phyloP scores from a whole-genome alignment of 768 basidiomycete species.

The Lactarius akahatsu region DNA sequence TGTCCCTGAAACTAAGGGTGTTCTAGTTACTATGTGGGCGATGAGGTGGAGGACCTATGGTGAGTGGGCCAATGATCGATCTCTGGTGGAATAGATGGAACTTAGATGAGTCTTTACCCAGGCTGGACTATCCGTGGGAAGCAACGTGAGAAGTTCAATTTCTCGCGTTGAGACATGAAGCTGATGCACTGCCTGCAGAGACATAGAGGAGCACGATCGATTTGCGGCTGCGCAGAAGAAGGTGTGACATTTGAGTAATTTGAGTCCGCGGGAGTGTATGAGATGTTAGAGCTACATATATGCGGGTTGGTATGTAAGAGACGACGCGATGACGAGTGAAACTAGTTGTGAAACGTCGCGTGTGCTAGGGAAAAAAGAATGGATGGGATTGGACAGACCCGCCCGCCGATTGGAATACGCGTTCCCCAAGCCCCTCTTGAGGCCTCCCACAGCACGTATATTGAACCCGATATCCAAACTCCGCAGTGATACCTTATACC shows the following conservation, averaged over 20 bases:
- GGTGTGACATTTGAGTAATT: neutral
- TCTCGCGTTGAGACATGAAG: slow-evolving; percentile 22
- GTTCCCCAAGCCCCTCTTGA: neutral
- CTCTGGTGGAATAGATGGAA: neutral
- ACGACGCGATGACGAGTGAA: neutral
- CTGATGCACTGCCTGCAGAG: slow-evolving; percentile 40
- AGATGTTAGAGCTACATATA: neutral
- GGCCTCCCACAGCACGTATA: neutral
- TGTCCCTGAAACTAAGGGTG: slow-evolving; percentile 31
- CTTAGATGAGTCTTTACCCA: slow-evolving; percentile 34
- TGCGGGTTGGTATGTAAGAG: neutral
- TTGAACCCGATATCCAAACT: slow-evolving; percentile 3
- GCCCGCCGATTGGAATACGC: neutral
- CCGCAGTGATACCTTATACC: neutral
- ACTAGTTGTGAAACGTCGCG: too few relatives aligned
- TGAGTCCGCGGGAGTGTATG: neutral
- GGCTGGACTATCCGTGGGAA: slow-evolving; percentile 89
- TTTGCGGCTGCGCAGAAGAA: slow-evolving; percentile 43
- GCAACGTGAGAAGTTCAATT: slow-evolving; percentile 49
- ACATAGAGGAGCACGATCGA: slow-evolving; percentile 75
- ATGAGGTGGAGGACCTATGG: slow-evolving; percentile 72
- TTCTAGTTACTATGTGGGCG: slow-evolving; percentile 73
- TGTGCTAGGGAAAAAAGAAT: neutral
- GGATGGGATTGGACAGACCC: neutral
- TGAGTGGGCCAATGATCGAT: slow-evolving; percentile 39